phyloP scores from a whole-genome alignment of 1,139 yeast genomes.

The Pichia kudriavzevii region DNA sequence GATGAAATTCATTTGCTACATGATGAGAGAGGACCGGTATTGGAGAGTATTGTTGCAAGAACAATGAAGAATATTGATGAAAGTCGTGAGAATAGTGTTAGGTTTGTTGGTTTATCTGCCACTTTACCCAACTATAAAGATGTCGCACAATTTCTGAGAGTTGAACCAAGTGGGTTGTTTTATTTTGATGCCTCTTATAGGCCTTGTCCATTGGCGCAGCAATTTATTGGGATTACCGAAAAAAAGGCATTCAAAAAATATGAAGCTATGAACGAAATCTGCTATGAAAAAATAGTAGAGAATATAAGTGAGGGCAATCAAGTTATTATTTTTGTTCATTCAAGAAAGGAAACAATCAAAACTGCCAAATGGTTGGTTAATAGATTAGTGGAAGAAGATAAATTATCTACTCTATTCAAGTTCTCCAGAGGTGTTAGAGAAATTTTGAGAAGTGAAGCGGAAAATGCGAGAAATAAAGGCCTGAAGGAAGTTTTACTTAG shows the following conservation, averaged over 20 bases:
- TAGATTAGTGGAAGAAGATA: constrained; percentile 50
- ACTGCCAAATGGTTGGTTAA: constrained; percentile 74
- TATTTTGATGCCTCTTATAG: constrained; percentile 78
- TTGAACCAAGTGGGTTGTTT: constrained; percentile 54
- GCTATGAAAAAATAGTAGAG: constrained; percentile 75
- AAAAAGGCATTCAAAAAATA: constrained; percentile 71
- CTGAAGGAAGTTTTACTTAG: constrained; percentile 53
- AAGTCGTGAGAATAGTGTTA: constrained; percentile 38
- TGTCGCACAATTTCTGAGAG: constrained; percentile 77
- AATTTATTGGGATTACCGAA: constrained; percentile 82
- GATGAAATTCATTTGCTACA: constrained; percentile 93
- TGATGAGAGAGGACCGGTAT: constrained; percentile 92
- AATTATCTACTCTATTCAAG: constrained; percentile 38
- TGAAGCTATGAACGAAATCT: constrained; percentile 85
- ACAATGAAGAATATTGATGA: constrained; percentile 41
- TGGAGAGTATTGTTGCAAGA: constrained; percentile 82
- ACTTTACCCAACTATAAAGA: constrained; percentile 87
- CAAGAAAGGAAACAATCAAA: constrained; percentile 82
- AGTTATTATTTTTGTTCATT: constrained; percentile 85
- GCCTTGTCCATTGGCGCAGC: constrained; percentile 90
- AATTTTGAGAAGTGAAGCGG: constrained; percentile 58
- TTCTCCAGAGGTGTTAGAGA: constrained; percentile 55
- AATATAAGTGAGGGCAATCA: constrained; percentile 58
- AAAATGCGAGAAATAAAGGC: constrained; percentile 44
- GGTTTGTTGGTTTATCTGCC: constrained; percentile 87